Evolutionary conservation across 164 flowering plant species (phyloP), one percentile per base, ranked within the genome.

Genomic region (Magnolia kwangsiensis): DNA sequence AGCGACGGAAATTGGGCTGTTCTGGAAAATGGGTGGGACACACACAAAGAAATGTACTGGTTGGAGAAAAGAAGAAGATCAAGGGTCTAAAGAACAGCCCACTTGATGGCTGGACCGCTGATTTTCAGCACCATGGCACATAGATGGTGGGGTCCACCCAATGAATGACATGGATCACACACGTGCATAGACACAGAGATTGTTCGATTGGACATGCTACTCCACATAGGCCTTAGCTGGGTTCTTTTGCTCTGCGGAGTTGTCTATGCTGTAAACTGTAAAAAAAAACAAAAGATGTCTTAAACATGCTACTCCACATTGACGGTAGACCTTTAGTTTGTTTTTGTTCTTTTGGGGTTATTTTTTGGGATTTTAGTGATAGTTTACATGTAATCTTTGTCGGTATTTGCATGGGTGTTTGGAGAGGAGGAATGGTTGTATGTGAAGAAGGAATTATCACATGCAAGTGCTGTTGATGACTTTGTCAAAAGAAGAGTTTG

Each of bases 401-500:
- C 4, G 45, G 7, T 37, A 37, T 37, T 37, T 37, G 45, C 45
- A 37, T 37, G 45, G 45, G 7, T 37, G 45, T 37, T 37, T 37
- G 45, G 45, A 37, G 45, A 37, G 45, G 7, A 37, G 45, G 45
- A 37, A 37, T 37, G 45, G 45, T 37, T 37, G 45, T 37, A 37
- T 37, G 45, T 37, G 45, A 37, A 37, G 45, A 50, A 75, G 64
- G 65, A 50, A 24, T 61, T 61, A 51, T 63, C n/a, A 51, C 55
- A 78, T 67, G 67, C 58, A 74, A 51, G 61, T 19, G 63, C 51
- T 66, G 31, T 71, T 14, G 74, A 71, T 58, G 7, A 37, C 45
- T 37, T 37, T 72, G 24, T 24, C 29, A 65, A 78, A 74, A 31
- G 37, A 19, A 14, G 29, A 29, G 72, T 23, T 21, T 8, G 50